phyloP scores from a whole-genome alignment of 768 basidiomycete genomes.

The Rhodotorula paludigena region DNA sequence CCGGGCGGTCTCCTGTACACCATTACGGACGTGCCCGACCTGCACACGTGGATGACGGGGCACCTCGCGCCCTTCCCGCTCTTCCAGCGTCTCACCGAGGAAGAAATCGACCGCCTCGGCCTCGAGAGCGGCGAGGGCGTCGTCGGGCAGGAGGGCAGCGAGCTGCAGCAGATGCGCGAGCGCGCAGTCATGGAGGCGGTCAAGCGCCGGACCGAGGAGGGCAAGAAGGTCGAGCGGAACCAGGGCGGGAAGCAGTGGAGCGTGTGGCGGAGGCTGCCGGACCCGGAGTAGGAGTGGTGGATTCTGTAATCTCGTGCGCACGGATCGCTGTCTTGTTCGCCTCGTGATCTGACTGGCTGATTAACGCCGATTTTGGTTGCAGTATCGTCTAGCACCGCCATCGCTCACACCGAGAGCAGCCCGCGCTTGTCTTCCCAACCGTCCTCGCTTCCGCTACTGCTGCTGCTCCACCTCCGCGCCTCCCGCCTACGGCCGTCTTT shows the following conservation, averaged over 20 bases:
- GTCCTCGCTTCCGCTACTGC: not conserved
- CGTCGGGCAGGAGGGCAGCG: constrained; percentile 51
- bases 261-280: constrained; percentile 54
- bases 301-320: not conserved
- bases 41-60: constrained; percentile 89
- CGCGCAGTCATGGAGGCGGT: constrained; percentile 51
- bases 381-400: not conserved
- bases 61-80: constrained; percentile 84
- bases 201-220: constrained; percentile 84
- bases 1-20: constrained; percentile 97
- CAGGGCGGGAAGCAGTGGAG: constrained; percentile 85
- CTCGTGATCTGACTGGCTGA: no score
- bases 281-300: not conserved
- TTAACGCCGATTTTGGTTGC: no score
- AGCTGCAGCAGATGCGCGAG: constrained; percentile 44
- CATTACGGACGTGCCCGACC: constrained; percentile 90
- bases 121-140: constrained; percentile 71
- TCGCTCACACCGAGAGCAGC: constrained; percentile 5
- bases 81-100: constrained; percentile 73
- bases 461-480: not conserved
- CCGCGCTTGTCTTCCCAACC: not conserved
- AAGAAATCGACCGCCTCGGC: constrained; percentile 57
- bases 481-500: not conserved
- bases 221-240: constrained; percentile 91
- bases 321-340: no score